Evolutionary conservation across 345 rosid genomes (phyloP), one percentile per base, ranked within the genome.

Genomic region (Gossypium raimondii): DNA sequence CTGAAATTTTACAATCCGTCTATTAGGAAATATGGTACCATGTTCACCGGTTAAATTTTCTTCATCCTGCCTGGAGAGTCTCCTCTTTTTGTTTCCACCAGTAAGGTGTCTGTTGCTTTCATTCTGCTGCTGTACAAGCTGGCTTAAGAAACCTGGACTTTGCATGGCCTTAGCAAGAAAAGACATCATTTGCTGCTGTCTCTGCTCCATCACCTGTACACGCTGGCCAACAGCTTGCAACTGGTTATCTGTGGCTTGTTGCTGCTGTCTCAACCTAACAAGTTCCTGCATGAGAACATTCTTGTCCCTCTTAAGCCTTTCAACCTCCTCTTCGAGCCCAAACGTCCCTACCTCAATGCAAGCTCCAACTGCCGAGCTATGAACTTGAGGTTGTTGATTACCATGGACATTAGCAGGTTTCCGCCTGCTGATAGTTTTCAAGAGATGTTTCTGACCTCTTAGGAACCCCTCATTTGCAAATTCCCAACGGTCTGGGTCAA

Each of bases 121-220:
- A 73, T 83, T 89, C 78, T 85, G 89, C 78, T 85, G 88, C 78
- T 89, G 94, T 56, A 91, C 93, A 68, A 93, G 82, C 84, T 93
- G 98, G 68, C 87, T 87, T 70, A 93, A 81, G 85, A 91, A 89
- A 48, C 91, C 82, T 16, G 94, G 97, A 81, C 86, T 91, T 62
- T 89, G 93, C 87, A 91, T 89, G 62, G 94, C 98, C 82, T 91
- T 93, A 18, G 94, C 97, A 45, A 93, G 83, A 77, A 93, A 91
- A 11, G 93, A 90, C 97, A 93, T 91, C 92, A 88, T 93, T 76
- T 93, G 92, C 78, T 89, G 97, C 82, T 93, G 98, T 69, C 98
- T 84, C 78, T 93, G 98, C 85, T 93, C 98, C 98, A 93, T 93
- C 25, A 83, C 92, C 70, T 91, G 94, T 67, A 91, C 94, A 76